Conservation (phyloP, 768 basidiomycete genomes). For the Cantharellus anzutake region DNA sequence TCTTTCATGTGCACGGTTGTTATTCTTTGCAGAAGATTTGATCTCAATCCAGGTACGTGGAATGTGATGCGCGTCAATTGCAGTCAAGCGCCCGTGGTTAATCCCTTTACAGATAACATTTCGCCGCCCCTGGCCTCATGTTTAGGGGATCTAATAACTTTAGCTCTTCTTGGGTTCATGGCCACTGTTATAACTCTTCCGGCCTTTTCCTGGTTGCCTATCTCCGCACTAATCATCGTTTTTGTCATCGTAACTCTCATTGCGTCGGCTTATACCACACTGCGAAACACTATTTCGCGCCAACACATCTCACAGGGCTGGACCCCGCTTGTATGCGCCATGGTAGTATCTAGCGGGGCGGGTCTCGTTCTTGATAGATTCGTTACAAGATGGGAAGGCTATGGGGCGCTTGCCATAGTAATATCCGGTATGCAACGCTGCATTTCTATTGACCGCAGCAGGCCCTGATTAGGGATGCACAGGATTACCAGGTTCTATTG, state of each 20-base stretch:
- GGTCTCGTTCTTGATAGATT: slow-evolving; percentile 86
- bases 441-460: neutral
- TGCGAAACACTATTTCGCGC: slow-evolving; percentile 31
- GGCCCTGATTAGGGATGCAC: neutral
- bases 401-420: slow-evolving; percentile 69
- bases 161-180: slow-evolving; percentile 61
- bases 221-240: slow-evolving; percentile 19
- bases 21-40: slow-evolving; percentile 51
- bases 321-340: slow-evolving; percentile 77
- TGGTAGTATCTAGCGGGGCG: slow-evolving; percentile 71
- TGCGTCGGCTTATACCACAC: slow-evolving; percentile 36
- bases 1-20: slow-evolving; percentile 84
- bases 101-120: slow-evolving; percentile 55
- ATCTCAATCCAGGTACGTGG: slow-evolving; percentile 62
- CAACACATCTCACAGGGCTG: slow-evolving; percentile 71
- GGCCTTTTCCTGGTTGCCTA: slow-evolving; percentile 27
- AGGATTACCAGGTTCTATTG: slow-evolving; percentile 79
- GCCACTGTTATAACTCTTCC: slow-evolving; percentile 53
- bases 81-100: too few relatives aligned
- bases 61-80: neutral
- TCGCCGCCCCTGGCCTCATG: slow-evolving; percentile 86
- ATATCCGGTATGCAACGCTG: slow-evolving; percentile 45
- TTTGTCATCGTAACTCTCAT: slow-evolving; percentile 30
- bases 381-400: slow-evolving; percentile 73
- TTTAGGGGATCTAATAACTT: slow-evolving; percentile 81